Evolutionary conservation across 768 basidiomycete species (phyloP).

Genomic region (Podaxis sp.): DNA sequence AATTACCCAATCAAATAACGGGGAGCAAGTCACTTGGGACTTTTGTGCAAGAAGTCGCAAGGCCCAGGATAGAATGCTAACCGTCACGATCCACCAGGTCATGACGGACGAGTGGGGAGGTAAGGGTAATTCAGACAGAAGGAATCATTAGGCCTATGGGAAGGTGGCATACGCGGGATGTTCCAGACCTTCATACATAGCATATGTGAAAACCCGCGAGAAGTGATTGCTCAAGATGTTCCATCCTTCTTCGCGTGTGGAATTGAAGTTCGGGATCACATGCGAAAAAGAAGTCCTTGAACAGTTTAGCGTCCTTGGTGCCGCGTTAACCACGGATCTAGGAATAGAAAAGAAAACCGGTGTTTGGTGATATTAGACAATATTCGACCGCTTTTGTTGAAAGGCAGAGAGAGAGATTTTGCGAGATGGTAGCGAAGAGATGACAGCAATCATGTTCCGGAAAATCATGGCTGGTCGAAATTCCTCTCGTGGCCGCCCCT

Average conservation of each 20-base stretch:
- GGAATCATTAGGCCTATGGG: background rate
- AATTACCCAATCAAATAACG: slow-evolving; percentile 21
- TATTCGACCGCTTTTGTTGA: too few relatives aligned
- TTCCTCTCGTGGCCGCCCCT: too few relatives aligned
- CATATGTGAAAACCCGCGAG: background rate
- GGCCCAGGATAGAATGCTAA: background rate
- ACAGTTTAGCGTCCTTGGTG: background rate
- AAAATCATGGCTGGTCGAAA: too few relatives aligned
- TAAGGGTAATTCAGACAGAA: background rate
- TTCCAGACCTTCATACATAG: background rate
- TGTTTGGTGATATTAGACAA: background rate
- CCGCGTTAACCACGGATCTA: background rate
- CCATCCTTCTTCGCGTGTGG: background rate
- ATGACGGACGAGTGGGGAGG: background rate
- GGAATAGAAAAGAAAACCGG: background rate
- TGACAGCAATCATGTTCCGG: too few relatives aligned
- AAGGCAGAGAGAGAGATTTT: too few relatives aligned
- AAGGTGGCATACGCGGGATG: background rate
- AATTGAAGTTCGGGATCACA: background rate
- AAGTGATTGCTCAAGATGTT: background rate
- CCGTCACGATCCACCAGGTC: background rate
- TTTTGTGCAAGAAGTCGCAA: background rate
- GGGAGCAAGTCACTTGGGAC: slow-evolving; percentile 7
- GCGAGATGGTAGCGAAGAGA: too few relatives aligned
- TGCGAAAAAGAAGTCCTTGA: background rate